Conservation (phyloP, 371 early-diverging fungal genomes). For the Batkoa obscura region DNA sequence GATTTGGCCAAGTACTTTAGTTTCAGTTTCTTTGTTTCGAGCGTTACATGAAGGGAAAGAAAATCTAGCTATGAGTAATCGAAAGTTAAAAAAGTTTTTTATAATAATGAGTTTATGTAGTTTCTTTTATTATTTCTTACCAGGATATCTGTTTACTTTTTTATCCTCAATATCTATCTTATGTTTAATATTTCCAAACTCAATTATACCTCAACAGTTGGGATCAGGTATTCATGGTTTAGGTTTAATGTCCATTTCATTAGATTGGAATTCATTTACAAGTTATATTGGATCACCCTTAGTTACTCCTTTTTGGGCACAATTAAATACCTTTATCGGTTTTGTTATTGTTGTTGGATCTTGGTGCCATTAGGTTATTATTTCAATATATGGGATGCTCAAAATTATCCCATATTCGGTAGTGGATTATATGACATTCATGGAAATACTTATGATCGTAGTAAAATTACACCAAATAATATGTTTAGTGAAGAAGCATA, state of each 20-base stretch:
- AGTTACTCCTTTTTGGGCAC: slow-evolving; percentile 15
- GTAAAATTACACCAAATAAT: slow-evolving; percentile 25
- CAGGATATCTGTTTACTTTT: slow-evolving; percentile 31
- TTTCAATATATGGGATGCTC: slow-evolving; percentile 30
- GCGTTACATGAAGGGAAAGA: slow-evolving; percentile 34
- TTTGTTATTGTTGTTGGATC: slow-evolving; percentile 43
- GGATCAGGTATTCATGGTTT: slow-evolving; percentile 24
- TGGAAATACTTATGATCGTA: slow-evolving; percentile 20
- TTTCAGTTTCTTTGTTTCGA: slow-evolving; percentile 48
- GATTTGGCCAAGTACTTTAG: slow-evolving; percentile 53
- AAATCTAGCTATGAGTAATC: slow-evolving; percentile 1
- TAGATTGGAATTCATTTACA: slow-evolving; percentile 17
- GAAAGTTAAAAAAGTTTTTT: slow-evolving; percentile 14
- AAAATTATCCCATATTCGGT: slow-evolving; percentile 31
- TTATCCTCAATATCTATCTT: slow-evolving; percentile 21
- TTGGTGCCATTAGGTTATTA: slow-evolving; percentile 40
- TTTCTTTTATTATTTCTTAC: slow-evolving; percentile 34
- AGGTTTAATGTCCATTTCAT: slow-evolving; percentile 13
- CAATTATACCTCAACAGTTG: slow-evolving; percentile 26
- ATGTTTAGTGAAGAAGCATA: slow-evolving; percentile 35
- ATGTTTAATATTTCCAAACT: slow-evolving; percentile 24
- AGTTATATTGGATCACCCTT: slow-evolving; percentile 16
- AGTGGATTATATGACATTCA: slow-evolving; percentile 27
- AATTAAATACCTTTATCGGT: slow-evolving; percentile 21
- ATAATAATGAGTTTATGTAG: slow-evolving; percentile 14